Evolutionary conservation across 495 filamentous ascomycete species (phyloP), one percentile per base, ranked within the genome.

Genomic region (Aspergillus kassunensis): DNA sequence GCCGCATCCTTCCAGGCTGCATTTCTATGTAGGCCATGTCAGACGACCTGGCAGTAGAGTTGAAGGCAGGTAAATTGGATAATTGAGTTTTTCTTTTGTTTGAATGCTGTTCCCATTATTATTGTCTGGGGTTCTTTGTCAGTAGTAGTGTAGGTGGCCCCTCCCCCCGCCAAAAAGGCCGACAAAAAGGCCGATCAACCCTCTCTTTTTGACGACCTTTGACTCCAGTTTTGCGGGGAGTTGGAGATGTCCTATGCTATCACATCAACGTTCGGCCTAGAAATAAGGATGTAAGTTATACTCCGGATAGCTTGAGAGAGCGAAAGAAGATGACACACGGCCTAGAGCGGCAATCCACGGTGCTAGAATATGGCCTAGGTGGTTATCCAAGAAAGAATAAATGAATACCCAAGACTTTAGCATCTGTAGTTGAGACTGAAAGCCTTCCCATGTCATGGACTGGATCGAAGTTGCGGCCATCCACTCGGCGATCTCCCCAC

Each of bases 401-500:
- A n/a, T n/a, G n/a, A n/a, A n/a, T n/a, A n/a, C n/a, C n/a, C n/a
- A n/a, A n/a, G n/a, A n/a, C n/a, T n/a, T n/a, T 4, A 10, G 43
- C 27, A 5, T 6, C 27, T 29, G 5, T 29, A 5, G 16, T 33
- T 35, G 49, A 35, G 30, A 36, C 39, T 44, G 3, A 25, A 42
- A 25, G n/a, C n/a, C n/a, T n/a, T n/a, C n/a, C n/a, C n/a, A n/a
- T n/a, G n/a, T n/a, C n/a, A n/a, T n/a, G n/a, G n/a, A n/a, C n/a
- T n/a, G n/a, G 25, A 20, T 12, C 11, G 33, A n/a, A 23, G 16
- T 35, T 44, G 40, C 16, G 41, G 51, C 40, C 13, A 16, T 36
- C 40, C 40, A 51, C 40, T 42, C 19, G 21, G 39, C 33, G 33
- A 46, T 46, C 23, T 31, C 30, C 43, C 42, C 51, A 34, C 29